Percentiles rank a stretch among this genome's conserved stretches.
phyloP scores from a whole-genome alignment of 2,329 filamentous ascomycete genomes.

The Diaporthe aspalathi region DNA sequence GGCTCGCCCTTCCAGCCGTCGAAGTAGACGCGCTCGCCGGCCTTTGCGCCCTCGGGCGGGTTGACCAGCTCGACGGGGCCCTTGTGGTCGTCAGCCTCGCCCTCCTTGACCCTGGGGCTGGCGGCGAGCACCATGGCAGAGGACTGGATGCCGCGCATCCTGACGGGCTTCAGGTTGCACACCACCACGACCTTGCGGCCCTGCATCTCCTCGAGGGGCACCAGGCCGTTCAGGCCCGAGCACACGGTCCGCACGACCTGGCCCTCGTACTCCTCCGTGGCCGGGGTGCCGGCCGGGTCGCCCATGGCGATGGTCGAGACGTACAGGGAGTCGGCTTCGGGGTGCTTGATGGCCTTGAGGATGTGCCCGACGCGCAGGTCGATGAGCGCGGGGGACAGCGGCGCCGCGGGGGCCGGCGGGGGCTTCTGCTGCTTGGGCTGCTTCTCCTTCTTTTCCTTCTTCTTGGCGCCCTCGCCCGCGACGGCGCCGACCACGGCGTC shows the following conservation, averaged over 20 bases:
- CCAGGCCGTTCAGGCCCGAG: constrained; percentile 92
- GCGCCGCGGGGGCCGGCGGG: constrained; percentile 74
- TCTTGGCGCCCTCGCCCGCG: constrained; percentile 71
- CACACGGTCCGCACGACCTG: constrained; percentile 95
- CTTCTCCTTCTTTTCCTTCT: constrained; percentile 96
- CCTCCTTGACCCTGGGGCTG: constrained; percentile 84
- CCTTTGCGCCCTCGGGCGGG: constrained; percentile 81
- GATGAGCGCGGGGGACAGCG: constrained; percentile 85
- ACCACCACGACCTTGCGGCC: constrained; percentile 94
- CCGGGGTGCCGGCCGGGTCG: constrained; percentile 84
- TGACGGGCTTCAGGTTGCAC: constrained; percentile 98
- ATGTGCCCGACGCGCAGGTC: constrained; percentile 98
- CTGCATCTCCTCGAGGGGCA: constrained; percentile 97
- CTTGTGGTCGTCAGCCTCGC: constrained; percentile 85
- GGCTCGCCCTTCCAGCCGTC: constrained; percentile 95
- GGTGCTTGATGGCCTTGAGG: constrained; percentile 93
- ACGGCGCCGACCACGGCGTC: constrained; percentile 59
- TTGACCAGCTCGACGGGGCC: constrained; percentile 92
- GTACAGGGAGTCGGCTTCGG: constrained; percentile 94
- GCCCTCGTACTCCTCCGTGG: constrained; percentile 91
- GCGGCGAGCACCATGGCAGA: constrained; percentile 94
- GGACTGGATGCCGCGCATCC: constrained; percentile 89
- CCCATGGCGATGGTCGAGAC: constrained; percentile 97
- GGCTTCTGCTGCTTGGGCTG: constrained; percentile 79
- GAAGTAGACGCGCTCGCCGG: constrained; percentile 91